Conservation (phyloP, 2,329 filamentous ascomycete species). For the Fragosphaeria purpurea region DNA sequence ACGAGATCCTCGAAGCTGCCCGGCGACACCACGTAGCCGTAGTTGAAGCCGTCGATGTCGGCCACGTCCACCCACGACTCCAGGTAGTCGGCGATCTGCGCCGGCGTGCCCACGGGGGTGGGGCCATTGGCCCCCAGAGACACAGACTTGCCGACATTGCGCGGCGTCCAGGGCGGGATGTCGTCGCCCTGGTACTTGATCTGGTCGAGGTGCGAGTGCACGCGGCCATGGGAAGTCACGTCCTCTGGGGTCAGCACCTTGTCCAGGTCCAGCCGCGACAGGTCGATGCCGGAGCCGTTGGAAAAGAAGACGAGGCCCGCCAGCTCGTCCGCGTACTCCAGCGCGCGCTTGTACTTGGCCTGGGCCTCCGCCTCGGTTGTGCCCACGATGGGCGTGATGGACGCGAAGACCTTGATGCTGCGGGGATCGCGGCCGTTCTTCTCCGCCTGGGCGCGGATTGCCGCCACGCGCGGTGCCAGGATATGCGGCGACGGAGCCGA, state of each 20-base stretch:
- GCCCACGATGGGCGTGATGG: constrained; percentile 13
- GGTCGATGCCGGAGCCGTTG: constrained; percentile 16
- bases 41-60: constrained; percentile 66
- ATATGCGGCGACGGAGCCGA: constrained; percentile 9
- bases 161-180: constrained; percentile 9
- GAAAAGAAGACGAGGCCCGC: constrained; percentile 16
- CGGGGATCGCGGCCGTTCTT: constrained; percentile 11
- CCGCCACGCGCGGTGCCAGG: constrained; percentile 5
- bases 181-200: constrained; percentile 29
- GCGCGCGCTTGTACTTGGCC: constrained; percentile 11
- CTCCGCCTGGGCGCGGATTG: constrained; percentile 9
- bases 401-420: constrained; percentile 12
- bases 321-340: constrained; percentile 11
- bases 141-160: constrained; percentile 11
- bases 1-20: constrained; percentile 12
- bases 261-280: constrained; percentile 15
- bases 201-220: constrained; percentile 9
- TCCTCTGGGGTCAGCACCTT: constrained; percentile 9
- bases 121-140: constrained; percentile 12
- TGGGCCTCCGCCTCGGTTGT: constrained; percentile 13
- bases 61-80: constrained; percentile 58
- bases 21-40: constrained; percentile 6
- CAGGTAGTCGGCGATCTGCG: constrained; percentile 55
- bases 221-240: neutral
- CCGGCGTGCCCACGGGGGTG: constrained; percentile 48